Percentiles rank a stretch among this genome's conserved stretches.
These are phyloP conservation scores for Gigaspora rosea DNA, from an alignment of 192 early-diverging fungal genomes.

Conservation along the genomic window DNA sequence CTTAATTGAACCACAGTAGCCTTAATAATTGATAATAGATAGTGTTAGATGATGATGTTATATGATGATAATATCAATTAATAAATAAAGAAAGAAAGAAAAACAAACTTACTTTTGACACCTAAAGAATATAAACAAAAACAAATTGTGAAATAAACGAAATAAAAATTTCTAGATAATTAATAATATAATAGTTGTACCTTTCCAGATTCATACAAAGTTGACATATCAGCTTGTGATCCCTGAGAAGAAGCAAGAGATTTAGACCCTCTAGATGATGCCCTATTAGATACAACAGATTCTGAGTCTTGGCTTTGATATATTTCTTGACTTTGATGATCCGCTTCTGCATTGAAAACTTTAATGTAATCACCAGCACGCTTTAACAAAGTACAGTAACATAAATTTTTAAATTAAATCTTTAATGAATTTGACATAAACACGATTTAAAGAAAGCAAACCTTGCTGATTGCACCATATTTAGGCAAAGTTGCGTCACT, in stretches of 20 bases:
- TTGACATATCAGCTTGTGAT: background rate
- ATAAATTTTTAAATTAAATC: background rate
- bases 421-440: background rate
- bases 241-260: background rate
- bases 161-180: background rate
- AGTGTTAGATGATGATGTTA: too few relatives aligned
- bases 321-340: background rate
- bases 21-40: conserved; percentile 28
- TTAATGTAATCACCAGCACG: conserved; percentile 41
- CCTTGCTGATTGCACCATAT: conserved; percentile 29
- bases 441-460: background rate
- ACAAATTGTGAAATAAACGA: background rate
- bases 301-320: background rate
- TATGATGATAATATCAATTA: background rate
- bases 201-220: background rate
- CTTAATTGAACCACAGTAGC: conserved; percentile 48
- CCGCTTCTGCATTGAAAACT: conserved; percentile 35
- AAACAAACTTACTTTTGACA: too few relatives aligned
- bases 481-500: conserved; percentile 31
- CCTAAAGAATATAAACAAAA: too few relatives aligned
- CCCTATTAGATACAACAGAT: background rate
- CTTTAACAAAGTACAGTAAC: conserved; percentile 24
- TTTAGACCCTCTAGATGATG: background rate
- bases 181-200: background rate
- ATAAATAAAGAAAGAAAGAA: background rate